Conservation (phyloP, 2,329 filamentous ascomycete species). For the Exophiala alcalophila region DNA sequence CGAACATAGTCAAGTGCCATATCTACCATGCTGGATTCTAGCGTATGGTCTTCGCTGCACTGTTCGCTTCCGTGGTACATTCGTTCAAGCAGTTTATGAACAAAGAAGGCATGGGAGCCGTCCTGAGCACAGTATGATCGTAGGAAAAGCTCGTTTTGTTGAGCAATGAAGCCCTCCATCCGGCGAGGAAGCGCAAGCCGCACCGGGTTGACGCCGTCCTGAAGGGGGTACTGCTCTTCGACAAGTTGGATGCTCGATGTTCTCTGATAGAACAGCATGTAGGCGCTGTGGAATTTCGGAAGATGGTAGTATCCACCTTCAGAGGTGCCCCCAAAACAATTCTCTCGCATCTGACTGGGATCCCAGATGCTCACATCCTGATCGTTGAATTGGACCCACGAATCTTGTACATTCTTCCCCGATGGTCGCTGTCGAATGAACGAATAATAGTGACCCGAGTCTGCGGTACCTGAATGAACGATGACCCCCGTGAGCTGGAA, state of each 20-base stretch:
- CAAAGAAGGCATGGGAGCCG: conserved; percentile 64
- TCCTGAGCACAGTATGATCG: conserved; percentile 79
- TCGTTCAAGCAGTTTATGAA: conserved; percentile 60
- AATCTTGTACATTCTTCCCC: conserved; percentile 42
- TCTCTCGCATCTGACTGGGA: conserved; percentile 65
- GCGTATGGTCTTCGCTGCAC: conserved; percentile 49
- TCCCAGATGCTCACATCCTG: conserved; percentile 77
- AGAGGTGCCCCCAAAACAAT: conserved; percentile 75
- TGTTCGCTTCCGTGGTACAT: conserved; percentile 48
- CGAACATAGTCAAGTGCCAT: conserved; percentile 62
- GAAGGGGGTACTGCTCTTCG: conserved; percentile 47
- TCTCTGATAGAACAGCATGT: conserved; percentile 97
- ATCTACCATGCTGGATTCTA: conserved; percentile 46
- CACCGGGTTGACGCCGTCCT: conserved; percentile 49
- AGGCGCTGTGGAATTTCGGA: conserved; percentile 76
- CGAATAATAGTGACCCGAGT: conserved; percentile 96
- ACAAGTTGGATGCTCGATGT: conserved; percentile 61
- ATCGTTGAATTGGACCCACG: conserved; percentile 94
- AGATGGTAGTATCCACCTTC: conserved; percentile 46
- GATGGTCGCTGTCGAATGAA: conserved; percentile 79
- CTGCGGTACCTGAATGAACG: conserved; percentile 87
- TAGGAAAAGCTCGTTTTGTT: conserved; percentile 70
- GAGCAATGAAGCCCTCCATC: conserved; percentile 57
- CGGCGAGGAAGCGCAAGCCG: conserved; percentile 46
- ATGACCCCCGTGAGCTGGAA: conserved; percentile 95